Evolutionary conservation across 495 filamentous ascomycete genomes (phyloP), one percentile per base, ranked within the genome.

Genomic region (Penicillium psychrofluorescens): DNA sequence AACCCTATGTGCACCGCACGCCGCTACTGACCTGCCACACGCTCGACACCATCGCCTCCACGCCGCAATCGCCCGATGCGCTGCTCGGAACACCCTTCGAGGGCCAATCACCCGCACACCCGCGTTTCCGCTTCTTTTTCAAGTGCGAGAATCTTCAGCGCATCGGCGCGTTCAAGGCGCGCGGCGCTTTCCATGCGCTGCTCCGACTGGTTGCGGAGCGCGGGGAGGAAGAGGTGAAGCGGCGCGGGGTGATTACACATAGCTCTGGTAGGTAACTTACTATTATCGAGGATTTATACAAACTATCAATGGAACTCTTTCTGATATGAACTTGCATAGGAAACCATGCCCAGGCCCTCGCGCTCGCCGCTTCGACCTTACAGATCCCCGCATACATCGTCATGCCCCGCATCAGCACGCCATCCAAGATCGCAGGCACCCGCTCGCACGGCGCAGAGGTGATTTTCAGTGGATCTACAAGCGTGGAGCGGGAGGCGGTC

Each of bases 91-190:
- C 81, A 2, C 60, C 62, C 49, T 83, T 72, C 62, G 78, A 77
- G 51, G 78, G 75, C 35, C 72, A 71, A 35, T 49, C 54, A 8
- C 77, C 85, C 1, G 80, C 81, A 9, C 63, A 54, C 8, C 88
- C 89, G 1, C 77, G 66, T 27, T 72, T 95, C 31, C 75, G 78
- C 7, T 75, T 98, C 48, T 90, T 85, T 66, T 95, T 98, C 77
- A 98, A 98, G 69, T 95, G 89, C 67, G 91, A 98, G 71, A 95
- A 96, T 67, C 75, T 83, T 31, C 91, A 96, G 67, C 81, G 80
- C 36, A 83, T 92, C 41, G 92, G 91, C 43, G 91, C 91, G 11
- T 98, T 98, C 70, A 98, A 98, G 68, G 82, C 80, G 13, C 72
- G 91, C 0, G 91, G 91, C 2, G 91, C 92, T 2, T 94, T 94